phyloP scores from a whole-genome alignment of 768 basidiomycete genomes.

The Artomyces pyxidatus region DNA sequence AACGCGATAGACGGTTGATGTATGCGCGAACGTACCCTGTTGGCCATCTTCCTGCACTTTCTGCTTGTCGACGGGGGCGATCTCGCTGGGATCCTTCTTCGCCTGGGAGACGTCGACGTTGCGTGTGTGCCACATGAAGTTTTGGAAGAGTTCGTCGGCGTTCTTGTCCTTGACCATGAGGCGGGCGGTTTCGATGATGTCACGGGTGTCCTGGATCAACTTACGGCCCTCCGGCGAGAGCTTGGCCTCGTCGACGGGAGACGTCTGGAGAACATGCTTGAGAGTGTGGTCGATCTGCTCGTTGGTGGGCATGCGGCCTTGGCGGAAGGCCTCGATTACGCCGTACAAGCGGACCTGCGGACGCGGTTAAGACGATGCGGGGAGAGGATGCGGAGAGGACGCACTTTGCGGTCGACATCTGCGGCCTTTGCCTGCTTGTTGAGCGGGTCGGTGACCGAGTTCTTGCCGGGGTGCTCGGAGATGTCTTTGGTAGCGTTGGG shows the following conservation, averaged over 20 bases:
- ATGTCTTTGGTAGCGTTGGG: conserved; percentile 56
- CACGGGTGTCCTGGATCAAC: conserved; percentile 68
- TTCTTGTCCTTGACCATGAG: conserved; percentile 80
- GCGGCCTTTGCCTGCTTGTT: conserved; percentile 52
- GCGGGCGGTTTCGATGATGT: conserved; percentile 71
- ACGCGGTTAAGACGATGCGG: conserved; percentile 1
- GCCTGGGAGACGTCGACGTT: conserved; percentile 37
- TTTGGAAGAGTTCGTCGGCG: conserved; percentile 84
- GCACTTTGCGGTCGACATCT: conserved; percentile 74
- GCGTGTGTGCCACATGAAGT: conserved; percentile 78
- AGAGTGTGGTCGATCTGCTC: conserved; percentile 70
- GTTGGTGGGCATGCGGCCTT: conserved; percentile 75
- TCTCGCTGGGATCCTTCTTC: conserved; percentile 34
- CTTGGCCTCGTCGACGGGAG: conserved; percentile 53
- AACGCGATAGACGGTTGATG: background rate
- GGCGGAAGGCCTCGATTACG: conserved; percentile 71
- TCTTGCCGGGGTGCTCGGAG: conserved; percentile 40
- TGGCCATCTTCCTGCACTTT: conserved; percentile 52
- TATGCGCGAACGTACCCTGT: conserved; percentile 37
- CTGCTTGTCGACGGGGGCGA: conserved; percentile 42
- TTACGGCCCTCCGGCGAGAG: conserved; percentile 72
- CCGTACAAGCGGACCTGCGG: conserved; percentile 66
- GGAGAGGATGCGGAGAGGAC: background rate
- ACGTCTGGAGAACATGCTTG: conserved; percentile 48
- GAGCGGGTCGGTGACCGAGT: conserved; percentile 58